These are phyloP conservation scores for Phytopythium sindhum DNA, from an alignment of 352 stramenopile species.

Conservation along the genomic window DNA sequence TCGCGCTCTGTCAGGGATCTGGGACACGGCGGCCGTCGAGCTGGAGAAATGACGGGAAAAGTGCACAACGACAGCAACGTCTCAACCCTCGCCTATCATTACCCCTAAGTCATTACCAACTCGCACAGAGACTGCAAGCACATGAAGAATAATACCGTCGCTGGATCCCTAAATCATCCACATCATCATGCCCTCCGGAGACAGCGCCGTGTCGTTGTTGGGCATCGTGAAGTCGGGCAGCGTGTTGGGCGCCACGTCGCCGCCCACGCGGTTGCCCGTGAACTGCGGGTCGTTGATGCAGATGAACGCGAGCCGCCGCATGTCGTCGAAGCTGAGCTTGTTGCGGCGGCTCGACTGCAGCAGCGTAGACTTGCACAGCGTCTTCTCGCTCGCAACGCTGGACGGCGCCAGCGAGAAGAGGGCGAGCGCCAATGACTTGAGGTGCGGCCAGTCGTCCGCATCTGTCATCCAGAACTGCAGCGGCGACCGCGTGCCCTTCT, in stretches of 20 bases:
- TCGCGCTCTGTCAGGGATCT: not conserved
- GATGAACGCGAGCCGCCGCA: constrained; percentile 74
- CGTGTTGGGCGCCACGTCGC: constrained; percentile 50
- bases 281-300: constrained; percentile 84
- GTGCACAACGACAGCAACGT: not conserved
- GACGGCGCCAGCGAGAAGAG: constrained; percentile 76
- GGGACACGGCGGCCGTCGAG: not conserved
- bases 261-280: constrained; percentile 34
- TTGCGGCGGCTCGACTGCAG: constrained; percentile 65
- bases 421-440: constrained; percentile 70
- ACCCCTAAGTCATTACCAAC: not conserved
- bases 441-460: constrained; percentile 72
- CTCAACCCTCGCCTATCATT: not conserved
- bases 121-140: not conserved
- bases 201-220: constrained; percentile 48
- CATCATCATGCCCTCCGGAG: constrained; percentile 83
- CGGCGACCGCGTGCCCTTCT: constrained; percentile 72
- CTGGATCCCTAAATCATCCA: constrained; percentile 71
- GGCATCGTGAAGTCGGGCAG: constrained; percentile 71
- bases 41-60: not conserved
- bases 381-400: constrained; percentile 70
- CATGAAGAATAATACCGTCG: not conserved
- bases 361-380: constrained; percentile 60
- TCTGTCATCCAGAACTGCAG: constrained; percentile 82
- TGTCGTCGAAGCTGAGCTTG: constrained; percentile 70